Conservation (phyloP, 2,329 filamentous ascomycete genomes). For the Xylariaceae sp. region DNA sequence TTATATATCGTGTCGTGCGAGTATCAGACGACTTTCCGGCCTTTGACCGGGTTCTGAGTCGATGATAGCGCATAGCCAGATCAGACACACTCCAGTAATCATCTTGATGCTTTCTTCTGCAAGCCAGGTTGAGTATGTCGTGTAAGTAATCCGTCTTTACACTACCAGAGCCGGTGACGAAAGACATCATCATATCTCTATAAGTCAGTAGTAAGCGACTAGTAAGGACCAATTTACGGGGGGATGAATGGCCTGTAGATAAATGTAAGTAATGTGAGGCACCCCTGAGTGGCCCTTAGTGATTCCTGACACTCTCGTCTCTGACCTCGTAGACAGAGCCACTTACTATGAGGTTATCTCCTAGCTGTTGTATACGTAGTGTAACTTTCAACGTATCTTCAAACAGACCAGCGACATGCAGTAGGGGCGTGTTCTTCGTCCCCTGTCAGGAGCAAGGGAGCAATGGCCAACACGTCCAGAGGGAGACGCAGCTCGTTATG, state of each 20-base stretch:
- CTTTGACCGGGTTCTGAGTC: background rate
- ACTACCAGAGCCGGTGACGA: background rate
- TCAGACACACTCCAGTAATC: background rate
- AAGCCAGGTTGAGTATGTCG: too few species aligned
- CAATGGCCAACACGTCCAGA: too few species aligned
- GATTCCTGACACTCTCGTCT: background rate
- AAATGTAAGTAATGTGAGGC: too few species aligned
- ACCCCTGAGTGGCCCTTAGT: background rate
- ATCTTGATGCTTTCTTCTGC: background rate
- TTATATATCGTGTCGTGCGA: background rate
- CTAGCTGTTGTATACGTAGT: background rate
- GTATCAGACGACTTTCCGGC: background rate
- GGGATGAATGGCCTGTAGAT: too few species aligned
- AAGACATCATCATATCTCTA: background rate
- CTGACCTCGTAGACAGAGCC: background rate
- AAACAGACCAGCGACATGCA: background rate
- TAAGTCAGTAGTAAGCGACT: background rate
- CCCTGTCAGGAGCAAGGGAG: background rate
- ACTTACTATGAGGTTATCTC: background rate
- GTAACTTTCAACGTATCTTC: background rate
- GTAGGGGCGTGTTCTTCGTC: background rate
- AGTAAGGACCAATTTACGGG: background rate
- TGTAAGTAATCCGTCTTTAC: too few species aligned
- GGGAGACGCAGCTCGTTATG: too few species aligned
- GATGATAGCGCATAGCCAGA: background rate